Percentiles rank a stretch among this genome's conserved stretches.
Evolutionary conservation across 768 basidiomycete species (phyloP).

Genomic region (Tubosaeta sp.): DNA sequence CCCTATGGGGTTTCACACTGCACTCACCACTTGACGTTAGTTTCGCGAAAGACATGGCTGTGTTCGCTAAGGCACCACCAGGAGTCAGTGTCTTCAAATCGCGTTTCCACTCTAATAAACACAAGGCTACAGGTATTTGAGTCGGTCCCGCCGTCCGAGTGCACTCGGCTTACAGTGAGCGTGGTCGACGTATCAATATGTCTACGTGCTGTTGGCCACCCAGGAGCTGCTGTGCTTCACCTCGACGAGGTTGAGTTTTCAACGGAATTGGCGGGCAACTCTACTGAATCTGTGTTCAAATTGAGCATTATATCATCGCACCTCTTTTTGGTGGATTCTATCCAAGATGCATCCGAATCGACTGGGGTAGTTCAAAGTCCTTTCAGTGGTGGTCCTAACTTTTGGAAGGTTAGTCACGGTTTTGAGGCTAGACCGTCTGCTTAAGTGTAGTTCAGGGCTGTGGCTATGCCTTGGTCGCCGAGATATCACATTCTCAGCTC

Average conservation of each 20-base stretch:
- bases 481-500: conserved; percentile 50
- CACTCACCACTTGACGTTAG: conserved; percentile 56
- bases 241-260: conserved; percentile 63
- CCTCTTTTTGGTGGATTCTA: conserved; percentile 52
- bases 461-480: conserved; percentile 69
- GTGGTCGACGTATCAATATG: conserved; percentile 66
- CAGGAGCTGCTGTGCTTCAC: conserved; percentile 64
- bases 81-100: conserved; percentile 55
- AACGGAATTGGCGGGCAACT: conserved; percentile 70
- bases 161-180: conserved; percentile 66
- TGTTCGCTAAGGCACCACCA: conserved; percentile 78
- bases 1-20: conserved; percentile 60
- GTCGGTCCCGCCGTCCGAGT: conserved; percentile 85
- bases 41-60: conserved; percentile 57
- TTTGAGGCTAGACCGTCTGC: not conserved
- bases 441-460: conserved; percentile 35
- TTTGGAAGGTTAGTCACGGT: conserved; percentile 61
- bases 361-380: conserved; percentile 17
- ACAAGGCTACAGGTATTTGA: conserved; percentile 67
- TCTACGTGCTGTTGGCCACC: conserved; percentile 49
- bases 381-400: conserved; percentile 35
- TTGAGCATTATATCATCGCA: conserved; percentile 46
- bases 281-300: conserved; percentile 49
- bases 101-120: conserved; percentile 1
- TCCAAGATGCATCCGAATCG: conserved; percentile 30